Percentiles rank a stretch among this genome's conserved stretches.
Conservation (phyloP, 2,329 filamentous ascomycete species). For the Fusarium compactum region DNA sequence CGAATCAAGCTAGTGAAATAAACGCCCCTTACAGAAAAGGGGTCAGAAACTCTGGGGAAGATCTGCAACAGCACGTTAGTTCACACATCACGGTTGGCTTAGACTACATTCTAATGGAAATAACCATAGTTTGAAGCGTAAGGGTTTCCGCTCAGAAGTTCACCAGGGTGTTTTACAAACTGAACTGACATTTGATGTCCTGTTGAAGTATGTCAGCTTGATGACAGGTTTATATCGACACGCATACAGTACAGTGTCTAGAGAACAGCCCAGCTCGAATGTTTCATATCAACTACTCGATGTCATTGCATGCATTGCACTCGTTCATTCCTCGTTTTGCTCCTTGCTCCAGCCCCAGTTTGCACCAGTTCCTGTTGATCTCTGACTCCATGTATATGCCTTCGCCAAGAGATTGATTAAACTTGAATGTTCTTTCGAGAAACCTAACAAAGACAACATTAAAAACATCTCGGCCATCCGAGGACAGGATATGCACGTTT, state of each 20-base stretch:
- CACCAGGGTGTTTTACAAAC: background rate
- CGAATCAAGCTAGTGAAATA: conserved; percentile 7
- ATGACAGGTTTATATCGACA: background rate
- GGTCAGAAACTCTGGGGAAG: conserved; percentile 29
- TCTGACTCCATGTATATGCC: background rate
- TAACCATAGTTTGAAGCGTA: background rate
- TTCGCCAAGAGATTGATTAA: background rate
- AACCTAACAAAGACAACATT: background rate
- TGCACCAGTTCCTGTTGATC: background rate
- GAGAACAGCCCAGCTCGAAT: background rate
- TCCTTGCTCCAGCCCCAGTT: background rate
- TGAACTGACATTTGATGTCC: background rate
- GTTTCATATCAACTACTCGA: background rate
- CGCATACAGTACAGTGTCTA: background rate
- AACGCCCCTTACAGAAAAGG: conserved; percentile 20
- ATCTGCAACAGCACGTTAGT: conserved; percentile 10
- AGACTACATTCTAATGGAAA: background rate
- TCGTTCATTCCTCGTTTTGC: background rate
- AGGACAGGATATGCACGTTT: background rate
- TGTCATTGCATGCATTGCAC: background rate
- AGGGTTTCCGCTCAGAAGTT: background rate
- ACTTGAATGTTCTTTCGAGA: background rate
- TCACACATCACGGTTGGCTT: background rate
- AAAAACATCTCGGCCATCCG: background rate
- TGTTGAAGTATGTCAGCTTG: background rate